phyloP scores from a whole-genome alignment of 495 filamentous ascomycete genomes.

The Aspergillus hancockii region DNA sequence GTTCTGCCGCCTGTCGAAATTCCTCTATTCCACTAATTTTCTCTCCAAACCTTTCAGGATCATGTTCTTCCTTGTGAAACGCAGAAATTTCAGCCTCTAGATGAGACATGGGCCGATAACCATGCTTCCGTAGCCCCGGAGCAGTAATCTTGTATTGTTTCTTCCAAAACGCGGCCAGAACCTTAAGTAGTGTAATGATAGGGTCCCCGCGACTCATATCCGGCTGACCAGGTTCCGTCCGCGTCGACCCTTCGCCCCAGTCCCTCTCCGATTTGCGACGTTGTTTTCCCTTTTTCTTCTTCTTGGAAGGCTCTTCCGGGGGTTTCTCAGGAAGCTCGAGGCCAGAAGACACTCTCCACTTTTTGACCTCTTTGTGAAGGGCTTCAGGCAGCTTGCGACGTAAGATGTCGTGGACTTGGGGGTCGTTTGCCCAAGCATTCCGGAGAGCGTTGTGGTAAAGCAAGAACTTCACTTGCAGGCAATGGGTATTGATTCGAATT shows the following conservation, averaged over 20 bases:
- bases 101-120: slow-evolving; percentile 72
- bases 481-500: slow-evolving; percentile 76
- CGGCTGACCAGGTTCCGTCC: slow-evolving; percentile 65
- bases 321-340: slow-evolving; percentile 47
- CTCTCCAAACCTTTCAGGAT: slow-evolving; percentile 72
- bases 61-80: slow-evolving; percentile 62
- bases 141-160: slow-evolving; percentile 76
- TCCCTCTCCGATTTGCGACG: slow-evolving; percentile 57
- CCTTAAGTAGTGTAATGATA: slow-evolving; percentile 73
- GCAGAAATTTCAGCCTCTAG: slow-evolving; percentile 64
- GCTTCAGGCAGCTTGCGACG: slow-evolving; percentile 66
- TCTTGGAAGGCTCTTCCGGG: slow-evolving; percentile 31
- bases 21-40: slow-evolving; percentile 61
- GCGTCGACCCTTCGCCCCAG: slow-evolving; percentile 70
- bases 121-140: slow-evolving; percentile 83
- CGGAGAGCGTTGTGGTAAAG: slow-evolving; percentile 87
- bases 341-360: slow-evolving; percentile 70
- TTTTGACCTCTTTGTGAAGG: slow-evolving; percentile 70
- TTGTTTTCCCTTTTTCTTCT: slow-evolving; percentile 51
- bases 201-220: slow-evolving; percentile 83
- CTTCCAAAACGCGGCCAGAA: slow-evolving; percentile 82
- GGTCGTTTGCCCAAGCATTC: slow-evolving; percentile 83
- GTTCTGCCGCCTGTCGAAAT: slow-evolving; percentile 67
- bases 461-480: slow-evolving; percentile 84
- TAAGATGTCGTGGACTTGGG: slow-evolving; percentile 74